Evolutionary conservation across 139 green algal species (phyloP), one percentile per base, ranked within the genome.

Genomic region (Micractinium conductrix): DNA sequence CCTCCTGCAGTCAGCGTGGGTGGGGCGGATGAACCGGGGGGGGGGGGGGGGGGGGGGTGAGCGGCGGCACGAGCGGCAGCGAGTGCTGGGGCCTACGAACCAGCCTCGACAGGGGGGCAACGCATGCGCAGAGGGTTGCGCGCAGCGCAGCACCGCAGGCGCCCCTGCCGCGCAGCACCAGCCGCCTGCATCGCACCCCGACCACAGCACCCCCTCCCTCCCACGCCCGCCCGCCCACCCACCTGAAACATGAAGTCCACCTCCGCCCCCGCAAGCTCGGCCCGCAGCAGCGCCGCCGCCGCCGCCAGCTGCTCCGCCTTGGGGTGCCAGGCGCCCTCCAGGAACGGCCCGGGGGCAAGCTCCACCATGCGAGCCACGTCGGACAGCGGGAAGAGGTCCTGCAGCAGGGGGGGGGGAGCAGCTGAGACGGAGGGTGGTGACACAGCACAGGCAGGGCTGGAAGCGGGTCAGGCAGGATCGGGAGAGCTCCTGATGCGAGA

Each of bases 341-440:
- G 44, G 62, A 83, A 83, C 19, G 43, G 12, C 12, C 12, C 43
- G 21, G 78, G 78, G 5, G 60, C 62, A 42, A 83, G 78, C 78
- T 74, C 78, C 30, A 83, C 62, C 78, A 83, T 83, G 60, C 78
- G 60, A 5, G 78, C 78, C 62, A 83, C 78, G 40, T 83, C 78
- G 37, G 21, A 62, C 26, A 42, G 62, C 2, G 78, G 78, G 62
- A 83, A 83, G 19, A 83, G 78, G 30, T 48, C 62, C 78, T 83
- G 76, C 74, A 81, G 50, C 1, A 62, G 24, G 53, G 24, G 53
- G 48, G 6, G 26, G 26, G 26, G 6, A 62, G 8, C 53, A 62
- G 63, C 17, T 42, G 63, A 16, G 10, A 42, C 17, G 63, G 30
- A 71, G 30, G 63, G n/a, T n/a, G n/a, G n/a, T n/a, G n/a, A n/a